phyloP scores from a whole-genome alignment of 2,329 filamentous ascomycete species.

The Cytospora piceae region DNA sequence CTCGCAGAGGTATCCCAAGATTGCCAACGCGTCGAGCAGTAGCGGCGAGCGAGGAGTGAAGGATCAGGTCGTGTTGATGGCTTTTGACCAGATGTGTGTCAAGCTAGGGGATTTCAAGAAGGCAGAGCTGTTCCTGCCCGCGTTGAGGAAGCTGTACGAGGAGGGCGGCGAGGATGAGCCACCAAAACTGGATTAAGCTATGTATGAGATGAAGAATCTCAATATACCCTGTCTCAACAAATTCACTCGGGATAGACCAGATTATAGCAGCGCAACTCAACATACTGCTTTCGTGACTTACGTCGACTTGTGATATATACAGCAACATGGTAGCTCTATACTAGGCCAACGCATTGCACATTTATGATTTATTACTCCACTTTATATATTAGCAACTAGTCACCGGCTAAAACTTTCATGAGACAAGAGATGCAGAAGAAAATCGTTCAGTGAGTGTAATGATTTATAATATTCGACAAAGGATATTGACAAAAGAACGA shows the following conservation, averaged over 20 bases:
- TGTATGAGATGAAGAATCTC: background rate
- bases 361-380: no score
- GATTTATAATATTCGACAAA: background rate
- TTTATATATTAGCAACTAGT: background rate
- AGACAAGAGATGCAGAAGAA: background rate
- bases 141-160: conserved; percentile 60
- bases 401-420: background rate
- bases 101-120: conserved; percentile 71
- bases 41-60: conserved; percentile 40
- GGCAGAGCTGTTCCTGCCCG: conserved; percentile 65
- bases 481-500: background rate
- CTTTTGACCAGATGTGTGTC: conserved; percentile 79
- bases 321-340: background rate
- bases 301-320: background rate
- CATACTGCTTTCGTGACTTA: background rate
- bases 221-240: background rate
- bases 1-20: conserved; percentile 87
- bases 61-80: conserved; percentile 68
- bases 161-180: conserved; percentile 38
- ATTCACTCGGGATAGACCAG: background rate
- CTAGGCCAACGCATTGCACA: background rate
- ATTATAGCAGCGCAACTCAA: background rate
- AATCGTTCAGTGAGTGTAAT: background rate
- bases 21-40: conserved; percentile 38
- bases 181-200: conserved; percentile 2